Conservation (phyloP, 2,329 filamentous ascomycete genomes). For the Hypoxylon sp. region DNA sequence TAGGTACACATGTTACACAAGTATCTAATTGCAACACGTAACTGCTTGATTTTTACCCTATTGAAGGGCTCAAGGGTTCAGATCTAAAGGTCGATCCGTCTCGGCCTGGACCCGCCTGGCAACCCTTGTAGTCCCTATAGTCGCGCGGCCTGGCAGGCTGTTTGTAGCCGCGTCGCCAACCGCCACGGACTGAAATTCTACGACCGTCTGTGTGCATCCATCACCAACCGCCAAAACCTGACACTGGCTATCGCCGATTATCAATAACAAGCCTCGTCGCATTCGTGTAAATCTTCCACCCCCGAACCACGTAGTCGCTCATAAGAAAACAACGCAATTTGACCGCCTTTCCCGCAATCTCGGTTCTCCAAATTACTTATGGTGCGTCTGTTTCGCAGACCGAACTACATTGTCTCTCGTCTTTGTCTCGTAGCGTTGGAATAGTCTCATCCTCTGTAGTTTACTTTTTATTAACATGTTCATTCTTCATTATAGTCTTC, state of each 20-base stretch:
- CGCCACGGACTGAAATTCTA: conserved; percentile 27
- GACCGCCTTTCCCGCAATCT: conserved; percentile 6
- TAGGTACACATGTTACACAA: conserved; percentile 5
- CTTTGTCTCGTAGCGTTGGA: conserved; percentile 15
- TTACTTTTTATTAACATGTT: conserved; percentile 35
- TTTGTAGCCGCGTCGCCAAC: conserved; percentile 27
- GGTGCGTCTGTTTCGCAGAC: conserved; percentile 34
- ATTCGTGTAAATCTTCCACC: conserved; percentile 14
- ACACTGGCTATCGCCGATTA: conserved; percentile 15
- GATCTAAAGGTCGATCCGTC: conserved; percentile 30
- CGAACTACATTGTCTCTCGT: conserved; percentile 8
- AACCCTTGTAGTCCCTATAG: neutral
- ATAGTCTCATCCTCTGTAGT: conserved; percentile 16
- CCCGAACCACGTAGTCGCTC: conserved; percentile 8
- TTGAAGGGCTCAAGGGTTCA: neutral
- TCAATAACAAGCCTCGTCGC: conserved; percentile 22
- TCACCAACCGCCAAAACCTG: conserved; percentile 6
- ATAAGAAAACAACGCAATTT: conserved; percentile 7
- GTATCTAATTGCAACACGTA: conserved; percentile 18
- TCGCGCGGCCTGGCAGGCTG: conserved; percentile 1
- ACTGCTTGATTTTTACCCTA: conserved; percentile 4
- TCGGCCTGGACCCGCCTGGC: conserved; percentile 32
- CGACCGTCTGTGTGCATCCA: conserved; percentile 19
- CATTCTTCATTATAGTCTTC: conserved; percentile 29
- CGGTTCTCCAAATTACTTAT: conserved; percentile 33